A percentile compares a stretch with the other conserved stretches of the same genome.
These are phyloP conservation scores for Fraxinus angustifolia DNA, from an alignment of 305 asterid species.

Conservation along the genomic window DNA sequence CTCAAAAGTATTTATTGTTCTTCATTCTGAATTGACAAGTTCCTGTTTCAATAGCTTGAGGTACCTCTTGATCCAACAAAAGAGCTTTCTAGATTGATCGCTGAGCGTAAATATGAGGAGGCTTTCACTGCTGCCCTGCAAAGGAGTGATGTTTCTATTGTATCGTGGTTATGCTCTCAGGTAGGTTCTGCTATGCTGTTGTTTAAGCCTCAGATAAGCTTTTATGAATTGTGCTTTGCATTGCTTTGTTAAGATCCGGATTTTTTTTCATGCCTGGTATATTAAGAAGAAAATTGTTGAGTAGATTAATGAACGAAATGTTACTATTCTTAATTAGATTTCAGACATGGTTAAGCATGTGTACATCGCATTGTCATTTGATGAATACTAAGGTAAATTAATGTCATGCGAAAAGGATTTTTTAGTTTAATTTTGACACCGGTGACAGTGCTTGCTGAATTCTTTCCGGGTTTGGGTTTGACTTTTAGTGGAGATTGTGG, in stretches of 20 bases:
- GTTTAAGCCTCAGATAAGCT: background rate
- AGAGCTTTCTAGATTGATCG: slow-evolving; percentile 71
- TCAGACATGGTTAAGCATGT: background rate
- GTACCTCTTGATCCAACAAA: slow-evolving; percentile 83
- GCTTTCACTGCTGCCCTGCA: slow-evolving; percentile 85
- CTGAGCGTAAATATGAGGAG: slow-evolving; percentile 79
- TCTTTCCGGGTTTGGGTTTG: background rate
- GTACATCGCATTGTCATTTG: background rate
- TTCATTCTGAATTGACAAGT: background rate
- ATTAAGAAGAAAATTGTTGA: background rate
- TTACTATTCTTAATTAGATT: slow-evolving; percentile 1
- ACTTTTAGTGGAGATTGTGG: background rate
- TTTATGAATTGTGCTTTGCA: slow-evolving; percentile 10
- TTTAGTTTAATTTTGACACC: background rate
- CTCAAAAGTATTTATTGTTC: background rate
- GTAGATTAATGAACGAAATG: background rate
- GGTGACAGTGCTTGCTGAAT: background rate
- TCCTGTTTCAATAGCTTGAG: slow-evolving; percentile 45
- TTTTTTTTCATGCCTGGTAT: background rate
- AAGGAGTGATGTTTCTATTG: slow-evolving; percentile 74
- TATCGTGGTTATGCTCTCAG: slow-evolving; percentile 94
- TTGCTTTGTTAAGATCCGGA: slow-evolving; percentile 2
- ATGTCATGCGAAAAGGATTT: background rate
- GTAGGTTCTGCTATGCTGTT: slow-evolving; percentile 33
- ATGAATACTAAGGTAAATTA: background rate